Base-by-base conservation (phyloP, 441 rosid genomes). In the Capsella rubella region DNA sequence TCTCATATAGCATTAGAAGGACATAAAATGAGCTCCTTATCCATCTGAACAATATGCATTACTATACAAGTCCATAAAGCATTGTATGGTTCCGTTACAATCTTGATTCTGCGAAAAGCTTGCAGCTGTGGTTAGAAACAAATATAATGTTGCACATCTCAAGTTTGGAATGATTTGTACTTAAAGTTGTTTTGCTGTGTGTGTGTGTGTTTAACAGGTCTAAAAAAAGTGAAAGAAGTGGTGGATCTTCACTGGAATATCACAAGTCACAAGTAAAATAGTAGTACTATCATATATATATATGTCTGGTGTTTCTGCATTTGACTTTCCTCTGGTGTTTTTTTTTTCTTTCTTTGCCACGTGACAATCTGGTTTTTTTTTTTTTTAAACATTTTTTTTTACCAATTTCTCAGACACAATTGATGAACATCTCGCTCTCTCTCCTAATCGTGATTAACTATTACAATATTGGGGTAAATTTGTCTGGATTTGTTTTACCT, bases 371-470 rank as follows among this genome's bases (percentile, higher is more conserved):
- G 10, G 54, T 32, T 18, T 15, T 18, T 15, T 12, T 4, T 15
- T 8, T 11, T 18, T 21, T 21, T 0, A 21, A 21, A 2, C 31
- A 43, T 27, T 29, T 43, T 2, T 45, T 53, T 14, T 45, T 3
- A 69, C 32, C 55, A 14, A 56, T 18, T 56, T 54, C 8, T 64
- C 31, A 64, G 53, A 42, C 42, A 53, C 69, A 8, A 47, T 66
- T 39, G 66, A 74, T 50, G 67, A 66, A 74, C 67, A 74, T 66
- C 67, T 74, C 60, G 72, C 66, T 74, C 60, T 74, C 60, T 57
- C 64, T 45, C 25, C 75, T 62, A 52, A 45, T 72, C 49, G 31
- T 34, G 25, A 21, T 63, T 42, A 43, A 31, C 14, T 54, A 37
- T 40, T 45, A 14, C 18, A 16, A 16, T 25, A 27, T 43, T 45